Percentiles rank a stretch among this genome's conserved stretches.
phyloP scores from a whole-genome alignment of 129 eudicot genomes.

The Flaveria ramosissima region DNA sequence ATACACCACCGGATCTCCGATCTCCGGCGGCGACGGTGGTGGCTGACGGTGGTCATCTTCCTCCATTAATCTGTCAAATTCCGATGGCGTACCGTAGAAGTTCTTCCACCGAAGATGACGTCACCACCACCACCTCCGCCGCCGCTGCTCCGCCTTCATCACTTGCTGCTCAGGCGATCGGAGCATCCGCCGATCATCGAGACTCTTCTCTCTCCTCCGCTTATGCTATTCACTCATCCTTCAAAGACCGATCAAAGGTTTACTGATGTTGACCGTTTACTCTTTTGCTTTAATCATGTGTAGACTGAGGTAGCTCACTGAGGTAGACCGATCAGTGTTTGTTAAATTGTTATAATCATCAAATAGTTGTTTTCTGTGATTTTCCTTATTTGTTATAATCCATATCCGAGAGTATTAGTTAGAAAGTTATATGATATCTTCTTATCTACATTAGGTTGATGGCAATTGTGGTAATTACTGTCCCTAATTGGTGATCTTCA shows the following conservation, averaged over 20 bases:
- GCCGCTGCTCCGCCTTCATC: conserved; percentile 34
- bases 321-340: no score
- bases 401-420: no score
- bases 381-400: conserved; percentile 2
- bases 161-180: conserved; percentile 68
- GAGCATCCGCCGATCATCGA: conserved; percentile 70
- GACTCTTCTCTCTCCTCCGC: conserved; percentile 66
- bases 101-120: conserved; percentile 18
- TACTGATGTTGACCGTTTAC: conserved; percentile 9
- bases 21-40: conserved; percentile 30
- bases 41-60: conserved; percentile 12
- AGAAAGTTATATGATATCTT: no score
- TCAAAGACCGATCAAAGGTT: conserved; percentile 43
- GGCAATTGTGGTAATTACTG: neutral
- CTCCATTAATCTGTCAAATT: neutral
- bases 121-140: conserved; percentile 16
- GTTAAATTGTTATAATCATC: neutral
- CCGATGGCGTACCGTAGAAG: conserved; percentile 69
- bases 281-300: neutral
- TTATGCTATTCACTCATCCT: conserved; percentile 41
- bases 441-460: neutral
- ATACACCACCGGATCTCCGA: conserved; percentile 13
- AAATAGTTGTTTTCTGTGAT: neutral
- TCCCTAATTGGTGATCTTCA: neutral
- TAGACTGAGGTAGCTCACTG: neutral